Base-by-base conservation (phyloP, 176 grass and related monocot genomes). In the Zea luxurians region DNA sequence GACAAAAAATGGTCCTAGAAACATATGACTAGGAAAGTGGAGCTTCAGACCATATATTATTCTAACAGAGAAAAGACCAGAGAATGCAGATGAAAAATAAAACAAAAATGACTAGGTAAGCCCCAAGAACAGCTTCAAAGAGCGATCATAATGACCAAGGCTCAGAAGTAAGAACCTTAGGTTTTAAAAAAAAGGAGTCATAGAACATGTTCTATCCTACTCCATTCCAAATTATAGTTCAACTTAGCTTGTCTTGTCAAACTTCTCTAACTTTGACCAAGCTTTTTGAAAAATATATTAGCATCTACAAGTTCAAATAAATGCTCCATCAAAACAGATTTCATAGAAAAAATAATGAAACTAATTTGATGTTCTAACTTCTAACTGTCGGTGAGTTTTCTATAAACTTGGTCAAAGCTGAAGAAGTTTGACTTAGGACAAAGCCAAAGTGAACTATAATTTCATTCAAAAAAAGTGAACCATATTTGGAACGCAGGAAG, bases 181-280 rank as follows among this genome's bases (percentile, higher is more conserved):
- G 7, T 15, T 64, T 59, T n/a, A 66, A 37, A 40, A 11, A 11
- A 68, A 41, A 55, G 7, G 52, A 65, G 40, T 35, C 67, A 70
- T n/a, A 61, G 10, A 37, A 61, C 10, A 70, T 60, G 66, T 80
- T 70, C 57, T 20, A 18, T 57, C 17, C 53, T n/a, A 57, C 53
- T 57, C 53, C 53, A 57, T 18, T 57, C 53, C 7, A 57, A 57
- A 57, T 3, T 18, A 55, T 55, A 57, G 53, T 58, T 58, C 54
- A 58, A 15, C 8, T 57, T 55, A 55, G 52, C 52, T 55, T 16
- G 13, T 52, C 6, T 57, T 57, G 54, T 58, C 53, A 27, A 27
- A 27, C 0, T 50, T 50, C 54, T 20, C 54, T 58, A 58, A 59
- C 7, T 59, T 59, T 59, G 18, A 59, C 55, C 55, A 21, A 21